Conservation (phyloP, 805 yeast genomes). For the Hemisphaericaspora nanyangensis region DNA sequence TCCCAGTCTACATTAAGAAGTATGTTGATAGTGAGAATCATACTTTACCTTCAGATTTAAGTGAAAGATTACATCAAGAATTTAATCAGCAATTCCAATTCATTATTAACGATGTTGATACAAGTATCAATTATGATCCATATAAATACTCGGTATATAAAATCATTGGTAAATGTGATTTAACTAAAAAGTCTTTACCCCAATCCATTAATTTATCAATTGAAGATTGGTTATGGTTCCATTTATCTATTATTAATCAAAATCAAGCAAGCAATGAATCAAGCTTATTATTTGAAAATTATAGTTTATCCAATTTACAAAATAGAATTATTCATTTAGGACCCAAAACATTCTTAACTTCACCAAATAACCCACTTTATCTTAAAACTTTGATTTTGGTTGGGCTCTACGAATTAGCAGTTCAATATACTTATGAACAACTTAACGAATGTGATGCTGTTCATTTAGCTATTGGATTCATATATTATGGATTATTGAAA, state of each 20-base stretch:
- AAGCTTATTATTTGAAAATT: constrained; percentile 63
- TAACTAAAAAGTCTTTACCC: constrained; percentile 63
- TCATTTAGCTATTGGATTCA: constrained; percentile 80
- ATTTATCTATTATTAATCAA: constrained; percentile 71
- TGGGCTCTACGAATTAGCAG: constrained; percentile 81
- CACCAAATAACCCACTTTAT: constrained; percentile 60
- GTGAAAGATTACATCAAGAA: constrained; percentile 69
- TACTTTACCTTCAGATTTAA: constrained; percentile 60
- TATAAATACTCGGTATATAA: constrained; percentile 88
- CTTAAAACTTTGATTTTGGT: constrained; percentile 68
- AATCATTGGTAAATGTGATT: constrained; percentile 84
- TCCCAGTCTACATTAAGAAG: constrained; percentile 73
- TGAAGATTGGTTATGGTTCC: constrained; percentile 98
- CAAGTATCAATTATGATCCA: constrained; percentile 61
- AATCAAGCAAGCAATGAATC: constrained; percentile 39
- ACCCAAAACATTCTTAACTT: constrained; percentile 62
- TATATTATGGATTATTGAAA: constrained; percentile 66
- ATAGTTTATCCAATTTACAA: constrained; percentile 72
- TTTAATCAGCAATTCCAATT: constrained; percentile 79
- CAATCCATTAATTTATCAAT: constrained; percentile 67
- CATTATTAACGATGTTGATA: constrained; percentile 38
- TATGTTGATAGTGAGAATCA: constrained; percentile 47
- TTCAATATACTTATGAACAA: constrained; percentile 54
- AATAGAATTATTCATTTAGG: constrained; percentile 69
- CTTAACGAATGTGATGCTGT: constrained; percentile 81